Evolutionary conservation across 1,284 basidiomycete species (phyloP), one percentile per base, ranked within the genome.

Genomic region (Acaromyces ingoldii): DNA sequence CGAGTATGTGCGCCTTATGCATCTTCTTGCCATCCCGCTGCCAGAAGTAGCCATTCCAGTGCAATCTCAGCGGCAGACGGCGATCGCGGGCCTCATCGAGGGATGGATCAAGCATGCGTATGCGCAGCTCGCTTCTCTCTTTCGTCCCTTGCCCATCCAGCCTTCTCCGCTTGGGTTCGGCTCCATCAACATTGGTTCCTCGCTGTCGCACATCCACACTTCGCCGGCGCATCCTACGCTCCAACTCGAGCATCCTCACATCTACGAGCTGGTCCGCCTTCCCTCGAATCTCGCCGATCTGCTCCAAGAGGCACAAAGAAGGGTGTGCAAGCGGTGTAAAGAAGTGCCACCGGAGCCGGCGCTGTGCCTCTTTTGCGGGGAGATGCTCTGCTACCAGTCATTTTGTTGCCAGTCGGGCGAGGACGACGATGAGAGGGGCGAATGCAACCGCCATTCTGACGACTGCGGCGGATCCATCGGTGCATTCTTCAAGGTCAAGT

Each of bases 401-500:
- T 87, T 92, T 67, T 99, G 93, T 72, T 99, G 93, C 76, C 81
- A 82, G 63, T 88, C 91, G 64, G 69, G 78, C 22, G 86, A 89
- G 37, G 76, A 79, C 41, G 79, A 79, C 37, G 62, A 63, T 25
- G 44, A 53, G 28, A 78, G 82, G 49, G 77, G 81, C 60, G 95
- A 99, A 75, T 97, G 93, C 77, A 98, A 97, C 76, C 84, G 89
- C 79, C 95, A 98, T 76, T 88, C 87, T 62, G 82, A 90, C 81
- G 86, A 89, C 88, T 98, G 93, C 65, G 89, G 89, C 6, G 91
- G 91, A 2, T 84, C 85, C 0, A 81, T 90, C 30, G 95, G 92
- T 6, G 77, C 92, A 51, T 98, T 87, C 76, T 92, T 95, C 76
- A 83, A 93, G 51, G 85, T 96, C 64, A 92, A 93, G 74, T 84